Percentiles rank a stretch among this genome's conserved stretches.
Conservation (phyloP, 2,329 filamentous ascomycete species). For the Zalaria sp. region DNA sequence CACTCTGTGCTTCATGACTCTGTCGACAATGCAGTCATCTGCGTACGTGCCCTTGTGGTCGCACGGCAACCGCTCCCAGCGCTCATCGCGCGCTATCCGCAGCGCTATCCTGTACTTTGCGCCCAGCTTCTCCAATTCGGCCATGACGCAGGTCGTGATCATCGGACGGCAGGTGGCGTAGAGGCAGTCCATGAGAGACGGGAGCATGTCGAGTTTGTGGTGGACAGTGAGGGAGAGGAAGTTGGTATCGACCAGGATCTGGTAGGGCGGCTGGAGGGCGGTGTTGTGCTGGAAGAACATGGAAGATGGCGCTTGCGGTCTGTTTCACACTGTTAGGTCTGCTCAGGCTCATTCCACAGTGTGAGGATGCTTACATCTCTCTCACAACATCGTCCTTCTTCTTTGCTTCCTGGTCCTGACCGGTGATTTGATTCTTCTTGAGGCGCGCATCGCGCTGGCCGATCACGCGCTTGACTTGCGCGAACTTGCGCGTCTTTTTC, state of each 20-base stretch:
- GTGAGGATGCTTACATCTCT: conserved; percentile 42
- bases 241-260: conserved; percentile 72
- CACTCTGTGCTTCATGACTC: conserved; percentile 31
- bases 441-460: conserved; percentile 66
- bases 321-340: conserved; percentile 7
- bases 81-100: conserved; percentile 73
- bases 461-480: conserved; percentile 68
- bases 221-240: conserved; percentile 85
- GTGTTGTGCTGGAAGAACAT: conserved; percentile 88
- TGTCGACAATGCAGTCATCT: conserved; percentile 56
- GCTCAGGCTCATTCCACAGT: not conserved
- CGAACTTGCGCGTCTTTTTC: conserved; percentile 90
- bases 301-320: conserved; percentile 26
- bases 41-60: conserved; percentile 82
- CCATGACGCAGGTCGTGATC: conserved; percentile 72
- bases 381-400: conserved; percentile 54
- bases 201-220: conserved; percentile 74
- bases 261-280: conserved; percentile 71
- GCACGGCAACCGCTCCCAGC: conserved; percentile 75
- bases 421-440: conserved; percentile 65
- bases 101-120: conserved; percentile 78
- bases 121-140: conserved; percentile 79
- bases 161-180: conserved; percentile 84
- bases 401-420: conserved; percentile 44
- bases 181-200: conserved; percentile 85